These are phyloP conservation scores for Komagataella pseudopastoris DNA, from an alignment of 805 yeast genomes.

Conservation along the genomic window DNA sequence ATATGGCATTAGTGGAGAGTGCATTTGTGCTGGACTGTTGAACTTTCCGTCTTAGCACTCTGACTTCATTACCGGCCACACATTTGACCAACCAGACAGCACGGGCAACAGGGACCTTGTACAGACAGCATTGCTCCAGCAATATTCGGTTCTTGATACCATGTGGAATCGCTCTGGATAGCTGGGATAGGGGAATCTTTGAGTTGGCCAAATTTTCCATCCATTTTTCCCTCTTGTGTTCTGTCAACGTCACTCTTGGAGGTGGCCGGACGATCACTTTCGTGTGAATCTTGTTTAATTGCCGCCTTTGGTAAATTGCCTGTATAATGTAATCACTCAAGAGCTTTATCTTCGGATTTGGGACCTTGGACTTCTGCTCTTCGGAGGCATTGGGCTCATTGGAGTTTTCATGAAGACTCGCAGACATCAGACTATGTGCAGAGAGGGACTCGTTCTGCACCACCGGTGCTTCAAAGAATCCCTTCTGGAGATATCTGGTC, in stretches of 20 bases:
- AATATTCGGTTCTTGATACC: slow-evolving; percentile 67
- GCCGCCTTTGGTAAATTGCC: slow-evolving; percentile 32
- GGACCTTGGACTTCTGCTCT: neutral
- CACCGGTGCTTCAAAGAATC: slow-evolving; percentile 49
- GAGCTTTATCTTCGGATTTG: slow-evolving; percentile 17
- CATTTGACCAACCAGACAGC: slow-evolving; percentile 90
- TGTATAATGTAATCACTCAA: slow-evolving; percentile 35
- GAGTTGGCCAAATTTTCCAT: slow-evolving; percentile 64
- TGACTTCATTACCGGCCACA: slow-evolving; percentile 66
- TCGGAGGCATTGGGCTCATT: slow-evolving; percentile 3
- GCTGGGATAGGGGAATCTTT: slow-evolving; percentile 45
- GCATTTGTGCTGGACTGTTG: slow-evolving; percentile 6
- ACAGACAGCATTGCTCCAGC: slow-evolving; percentile 57
- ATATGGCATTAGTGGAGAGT: slow-evolving; percentile 19
- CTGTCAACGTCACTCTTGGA: slow-evolving; percentile 82
- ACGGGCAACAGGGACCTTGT: slow-evolving; percentile 60
- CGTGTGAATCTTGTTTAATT: slow-evolving; percentile 28
- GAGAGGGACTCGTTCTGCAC: slow-evolving; percentile 59
- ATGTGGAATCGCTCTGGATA: slow-evolving; percentile 78
- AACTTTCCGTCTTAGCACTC: slow-evolving; percentile 39
- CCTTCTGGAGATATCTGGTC: slow-evolving; percentile 49
- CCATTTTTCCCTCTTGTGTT: slow-evolving; percentile 79
- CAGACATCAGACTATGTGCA: slow-evolving; percentile 43
- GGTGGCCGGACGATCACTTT: slow-evolving; percentile 63
- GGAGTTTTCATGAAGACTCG: slow-evolving; percentile 10